Evolutionary conservation across 2,329 filamentous ascomycete genomes (phyloP), one percentile per base, ranked within the genome.

Genomic region (Clonostachys sp.): DNA sequence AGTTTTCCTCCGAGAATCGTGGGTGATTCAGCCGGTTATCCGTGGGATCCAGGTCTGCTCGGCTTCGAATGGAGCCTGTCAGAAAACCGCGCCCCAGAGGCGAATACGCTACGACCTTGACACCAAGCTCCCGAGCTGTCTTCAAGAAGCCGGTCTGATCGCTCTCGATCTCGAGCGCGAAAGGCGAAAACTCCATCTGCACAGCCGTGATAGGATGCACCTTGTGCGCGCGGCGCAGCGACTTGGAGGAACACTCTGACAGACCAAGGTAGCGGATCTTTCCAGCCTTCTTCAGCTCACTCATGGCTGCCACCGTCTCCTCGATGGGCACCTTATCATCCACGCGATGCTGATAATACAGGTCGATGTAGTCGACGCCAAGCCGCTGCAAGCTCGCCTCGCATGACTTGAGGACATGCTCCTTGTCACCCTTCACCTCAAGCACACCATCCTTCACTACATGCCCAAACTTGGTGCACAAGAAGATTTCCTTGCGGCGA

Each of bases 51-150:
- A 16, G 33, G 1, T 40, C 36, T 9, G n/a, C 30, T n/a, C 42
- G 43, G 2, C 35, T 43, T 8, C 13, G 33, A 12, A 44, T 12
- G 2, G 20, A 18, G 40, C 33, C 13, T 8, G 74, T 72, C 20
- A 84, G 55, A 50, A 83, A 63, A 12, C 80, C 80, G 2, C 78
- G 71, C 9, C 79, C 79, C 9, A 84, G 70, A 3, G 80, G 81
- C 12, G 71, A 73, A 60, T 80, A 82, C 4, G 76, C 73, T 4
- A 84, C 69, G 12, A 77, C 63, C 1, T 75, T 64, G 1, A 80
- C 65, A 3, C 78, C 78, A 7, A 84, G 71, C 56, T 82, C 77
- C 18, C 73, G 68, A 45, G 69, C 74, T 0, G 79, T 77, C 35
- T 67, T 61, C 3, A 83, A 61, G 2, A 83, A 61, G 39, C 71